These are phyloP conservation scores for Xylariales sp. DNA, from an alignment of 2,329 filamentous ascomycete species.

Conservation along the genomic window DNA sequence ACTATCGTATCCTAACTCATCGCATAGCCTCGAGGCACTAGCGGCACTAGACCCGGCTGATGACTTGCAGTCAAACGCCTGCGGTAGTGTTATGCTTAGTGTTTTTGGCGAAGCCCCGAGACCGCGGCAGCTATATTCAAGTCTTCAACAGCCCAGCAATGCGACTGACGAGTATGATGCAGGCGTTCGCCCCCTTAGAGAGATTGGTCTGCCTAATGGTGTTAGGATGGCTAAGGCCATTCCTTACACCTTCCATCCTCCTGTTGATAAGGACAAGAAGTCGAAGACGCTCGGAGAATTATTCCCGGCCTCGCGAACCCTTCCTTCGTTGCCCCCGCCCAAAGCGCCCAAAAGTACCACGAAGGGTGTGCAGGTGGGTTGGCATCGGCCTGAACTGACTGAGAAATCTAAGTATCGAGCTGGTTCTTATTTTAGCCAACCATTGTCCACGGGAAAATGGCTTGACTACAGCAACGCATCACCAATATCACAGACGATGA, in stretches of 20 bases:
- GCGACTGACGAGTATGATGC: conserved; percentile 43
- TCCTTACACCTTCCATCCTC: conserved; percentile 54
- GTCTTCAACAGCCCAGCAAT: conserved; percentile 70
- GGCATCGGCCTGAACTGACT: conserved; percentile 65
- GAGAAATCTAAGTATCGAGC: conserved; percentile 66
- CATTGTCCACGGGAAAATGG: conserved; percentile 75
- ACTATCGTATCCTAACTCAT: conserved; percentile 61
- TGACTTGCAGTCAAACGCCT: conserved; percentile 53
- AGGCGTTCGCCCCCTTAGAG: conserved; percentile 62
- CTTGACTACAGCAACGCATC: conserved; percentile 75
- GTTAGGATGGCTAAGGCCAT: conserved; percentile 76
- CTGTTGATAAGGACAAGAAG: conserved; percentile 62
- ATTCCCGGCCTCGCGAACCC: conserved; percentile 74
- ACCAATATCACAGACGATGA: conserved; percentile 64
- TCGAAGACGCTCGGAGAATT: conserved; percentile 76
- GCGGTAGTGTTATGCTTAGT: conserved; percentile 74
- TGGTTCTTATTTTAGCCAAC: conserved; percentile 74
- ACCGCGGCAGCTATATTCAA: conserved; percentile 86
- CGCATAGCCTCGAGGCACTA: conserved; percentile 51
- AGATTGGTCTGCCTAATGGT: conserved; percentile 77
- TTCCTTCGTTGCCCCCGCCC: conserved; percentile 75
- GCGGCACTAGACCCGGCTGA: conserved; percentile 55
- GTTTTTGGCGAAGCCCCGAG: conserved; percentile 80
- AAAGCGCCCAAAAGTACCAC: conserved; percentile 77
- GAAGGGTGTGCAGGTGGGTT: conserved; percentile 68